phyloP scores from a whole-genome alignment of 139 green algal genomes.

The Edaphochlamys debaryana region DNA sequence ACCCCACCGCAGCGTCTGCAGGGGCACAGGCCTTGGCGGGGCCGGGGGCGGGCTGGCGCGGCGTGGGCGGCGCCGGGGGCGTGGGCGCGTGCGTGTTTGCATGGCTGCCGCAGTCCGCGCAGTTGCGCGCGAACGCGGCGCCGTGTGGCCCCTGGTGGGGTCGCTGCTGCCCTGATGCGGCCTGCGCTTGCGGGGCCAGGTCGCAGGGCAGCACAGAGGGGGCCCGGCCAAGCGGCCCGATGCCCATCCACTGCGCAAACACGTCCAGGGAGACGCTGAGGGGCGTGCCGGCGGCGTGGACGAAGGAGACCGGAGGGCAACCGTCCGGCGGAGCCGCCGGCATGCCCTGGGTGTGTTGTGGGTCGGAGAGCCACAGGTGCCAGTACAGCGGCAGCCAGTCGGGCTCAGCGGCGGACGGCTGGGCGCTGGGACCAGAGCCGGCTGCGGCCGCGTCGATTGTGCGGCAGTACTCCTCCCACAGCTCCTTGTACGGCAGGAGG shows the following conservation, averaged over 20 bases:
- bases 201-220: too few species aligned
- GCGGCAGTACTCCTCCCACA: conserved; percentile 25
- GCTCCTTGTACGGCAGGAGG: conserved; percentile 35
- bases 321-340: conserved; percentile 22
- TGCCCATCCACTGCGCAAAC: conserved; percentile 33
- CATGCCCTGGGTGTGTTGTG: conserved; percentile 1
- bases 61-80: too few species aligned
- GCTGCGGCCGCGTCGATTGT: not conserved
- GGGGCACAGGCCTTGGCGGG: not conserved
- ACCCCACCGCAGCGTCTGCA: too few species aligned
- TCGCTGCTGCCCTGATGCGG: too few species aligned
- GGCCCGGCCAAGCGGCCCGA: not conserved
- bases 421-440: too few species aligned
- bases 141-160: too few species aligned
- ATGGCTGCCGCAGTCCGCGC: too few species aligned
- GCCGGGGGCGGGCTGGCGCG: not conserved
- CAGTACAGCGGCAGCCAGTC: conserved; percentile 42
- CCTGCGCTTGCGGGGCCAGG: too few species aligned
- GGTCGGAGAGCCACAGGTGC: conserved; percentile 34
- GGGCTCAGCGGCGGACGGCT: not conserved
- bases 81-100: too few species aligned
- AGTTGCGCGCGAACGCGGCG: too few species aligned
- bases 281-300: conserved; percentile 29
- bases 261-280: conserved; percentile 14
- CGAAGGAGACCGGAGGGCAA: conserved; percentile 32